Conservation (phyloP, 1,284 basidiomycete species). For the Ustilago shanxiensis region DNA sequence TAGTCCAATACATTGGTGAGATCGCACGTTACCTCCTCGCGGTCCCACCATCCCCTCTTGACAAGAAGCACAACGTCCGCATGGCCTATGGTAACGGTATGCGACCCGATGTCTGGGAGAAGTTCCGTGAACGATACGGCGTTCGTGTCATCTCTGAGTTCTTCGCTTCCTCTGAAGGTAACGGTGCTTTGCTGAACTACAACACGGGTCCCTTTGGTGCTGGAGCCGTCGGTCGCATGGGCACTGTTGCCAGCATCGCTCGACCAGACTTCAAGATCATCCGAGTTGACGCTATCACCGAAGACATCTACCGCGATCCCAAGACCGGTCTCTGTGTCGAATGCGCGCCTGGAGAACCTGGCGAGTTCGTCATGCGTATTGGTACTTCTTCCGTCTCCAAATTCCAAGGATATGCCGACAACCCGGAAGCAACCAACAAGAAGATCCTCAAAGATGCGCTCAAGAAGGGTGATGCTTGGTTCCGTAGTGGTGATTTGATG, state of each 20-base stretch:
- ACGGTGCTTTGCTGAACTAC: constrained; percentile 67
- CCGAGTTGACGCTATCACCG: constrained; percentile 68
- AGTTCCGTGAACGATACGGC: constrained; percentile 69
- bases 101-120: constrained; percentile 70
- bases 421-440: constrained; percentile 67
- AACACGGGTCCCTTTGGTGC: constrained; percentile 68
- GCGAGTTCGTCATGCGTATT: constrained; percentile 69
- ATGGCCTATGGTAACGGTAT: constrained; percentile 71
- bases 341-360: constrained; percentile 60
- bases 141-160: constrained; percentile 68
- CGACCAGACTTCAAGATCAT: constrained; percentile 66
- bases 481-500: constrained; percentile 69
- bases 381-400: constrained; percentile 44
- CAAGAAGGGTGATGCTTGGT: constrained; percentile 67
- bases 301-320: constrained; percentile 67
- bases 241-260: constrained; percentile 45
- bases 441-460: constrained; percentile 69
- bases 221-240: constrained; percentile 68
- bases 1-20: constrained; percentile 70
- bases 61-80: constrained; percentile 70
- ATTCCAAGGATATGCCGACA: constrained; percentile 66
- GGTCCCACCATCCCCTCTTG: constrained; percentile 62
- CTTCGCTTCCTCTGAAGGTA: constrained; percentile 69
- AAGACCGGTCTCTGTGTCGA: constrained; percentile 67
- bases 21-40: constrained; percentile 69